Evolutionary conservation across 1,284 basidiomycete species (phyloP), one percentile per base, ranked within the genome.

Genomic region (Naganishia cerealis): DNA sequence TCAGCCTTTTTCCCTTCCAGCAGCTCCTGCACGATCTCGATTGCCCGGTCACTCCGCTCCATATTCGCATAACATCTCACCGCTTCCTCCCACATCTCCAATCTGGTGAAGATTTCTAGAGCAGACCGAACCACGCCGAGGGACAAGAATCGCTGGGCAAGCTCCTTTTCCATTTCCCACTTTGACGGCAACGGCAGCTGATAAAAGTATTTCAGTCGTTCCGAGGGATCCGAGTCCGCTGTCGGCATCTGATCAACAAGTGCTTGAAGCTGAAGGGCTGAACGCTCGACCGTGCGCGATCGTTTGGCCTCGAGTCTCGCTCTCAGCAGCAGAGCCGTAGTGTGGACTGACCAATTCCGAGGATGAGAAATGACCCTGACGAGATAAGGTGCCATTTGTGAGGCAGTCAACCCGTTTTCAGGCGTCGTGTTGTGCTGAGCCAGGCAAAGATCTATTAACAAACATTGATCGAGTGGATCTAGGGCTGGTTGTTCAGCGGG

Each of bases 71-170:
- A 90, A 78, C 94, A 96, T 70, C 86, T 84, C 33, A 92, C 91
- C 9, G 90, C 93, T 71, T 96, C 91, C 81, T 95, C 94, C 93
- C 93, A 97, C 92, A 96, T 93, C 81, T 97, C 92, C 67, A 95
- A 83, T 54, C 90, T 85, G 78, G 92, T 90, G 77, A 93, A 97
- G 68, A 96, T 93, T 78, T 91, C 92, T 59, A 96, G 82, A 0
- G 94, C 92, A 3, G 90, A 92, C 73, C 88, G 88, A 67, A 90
- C 84, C 67, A 94, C 91, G 24, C 94, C 94, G 63, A 97, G 83
- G 21, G 86, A 85, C 69, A 92, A 82, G 81, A 90, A 93, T 53
- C 91, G 86, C 74, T 85, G 80, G 3, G 92, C 94, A 16, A 97
- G 84, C 79, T 97, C 94, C 50, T 85, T 84, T 77, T 96, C 91